phyloP scores from a whole-genome alignment of 371 early-diverging fungal species.

The Fennellomyces sp. region DNA sequence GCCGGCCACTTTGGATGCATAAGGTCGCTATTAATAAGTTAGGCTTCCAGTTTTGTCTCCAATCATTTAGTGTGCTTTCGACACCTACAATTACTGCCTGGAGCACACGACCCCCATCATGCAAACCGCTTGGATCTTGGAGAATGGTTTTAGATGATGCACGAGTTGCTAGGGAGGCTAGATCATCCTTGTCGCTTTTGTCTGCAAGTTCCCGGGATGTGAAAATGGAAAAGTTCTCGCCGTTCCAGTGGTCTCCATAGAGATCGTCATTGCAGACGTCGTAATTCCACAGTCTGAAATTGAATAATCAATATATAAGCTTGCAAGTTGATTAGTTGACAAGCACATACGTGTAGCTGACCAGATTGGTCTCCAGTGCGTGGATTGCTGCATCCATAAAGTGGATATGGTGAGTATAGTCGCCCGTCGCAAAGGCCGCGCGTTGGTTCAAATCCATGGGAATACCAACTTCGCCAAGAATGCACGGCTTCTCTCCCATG shows the following conservation, averaged over 20 bases:
- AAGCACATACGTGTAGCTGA: slow-evolving; percentile 68
- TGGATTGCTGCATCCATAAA: slow-evolving; percentile 78
- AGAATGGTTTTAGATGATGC: not conserved
- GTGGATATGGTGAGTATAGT: slow-evolving; percentile 69
- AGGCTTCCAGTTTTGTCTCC: not conserved
- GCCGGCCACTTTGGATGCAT: slow-evolving; percentile 81
- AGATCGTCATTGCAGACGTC: slow-evolving; percentile 78
- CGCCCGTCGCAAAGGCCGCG: slow-evolving; percentile 66
- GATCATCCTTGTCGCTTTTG: not conserved
- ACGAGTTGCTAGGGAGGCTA: not conserved
- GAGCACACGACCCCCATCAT: slow-evolving; percentile 79
- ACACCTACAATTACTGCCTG: slow-evolving; percentile 71
- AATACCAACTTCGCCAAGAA: slow-evolving; percentile 85
- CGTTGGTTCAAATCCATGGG: slow-evolving; percentile 85
- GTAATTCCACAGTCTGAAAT: slow-evolving; percentile 80
- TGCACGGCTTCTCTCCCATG: slow-evolving; percentile 69
- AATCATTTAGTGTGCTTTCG: not conserved
- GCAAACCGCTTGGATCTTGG: slow-evolving; percentile 31
- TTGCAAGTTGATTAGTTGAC: not conserved
- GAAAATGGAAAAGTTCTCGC: slow-evolving; percentile 85
- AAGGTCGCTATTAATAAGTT: slow-evolving; percentile 64
- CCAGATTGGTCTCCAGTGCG: slow-evolving; percentile 74
- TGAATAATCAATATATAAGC: not conserved
- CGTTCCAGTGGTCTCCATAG: slow-evolving; percentile 89
- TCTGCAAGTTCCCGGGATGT: slow-evolving; percentile 25